These are phyloP conservation scores for Aspergillus pseudonomiae DNA, from an alignment of 2,329 filamentous ascomycete species.

Conservation along the genomic window DNA sequence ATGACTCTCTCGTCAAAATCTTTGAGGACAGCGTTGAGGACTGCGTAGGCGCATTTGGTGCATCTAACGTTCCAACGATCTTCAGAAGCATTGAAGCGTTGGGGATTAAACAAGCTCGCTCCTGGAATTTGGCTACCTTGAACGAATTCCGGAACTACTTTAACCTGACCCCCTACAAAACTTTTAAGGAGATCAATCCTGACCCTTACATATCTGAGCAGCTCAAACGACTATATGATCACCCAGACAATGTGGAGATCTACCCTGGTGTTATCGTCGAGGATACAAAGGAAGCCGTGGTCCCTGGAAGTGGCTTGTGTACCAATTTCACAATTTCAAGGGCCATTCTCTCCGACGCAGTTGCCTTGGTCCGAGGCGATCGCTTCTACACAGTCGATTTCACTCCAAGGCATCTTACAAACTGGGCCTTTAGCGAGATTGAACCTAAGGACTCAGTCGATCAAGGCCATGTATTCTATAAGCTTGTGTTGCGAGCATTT, in stretches of 20 bases:
- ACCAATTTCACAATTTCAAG: constrained; percentile 50
- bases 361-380: constrained; percentile 51
- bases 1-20: constrained; percentile 60
- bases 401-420: constrained; percentile 48
- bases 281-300: constrained; percentile 56
- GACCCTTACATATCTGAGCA: constrained; percentile 52
- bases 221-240: constrained; percentile 52
- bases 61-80: constrained; percentile 60
- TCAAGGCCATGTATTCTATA: constrained; percentile 55
- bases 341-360: constrained; percentile 51
- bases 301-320: constrained; percentile 53
- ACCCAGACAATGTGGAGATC: constrained; percentile 58
- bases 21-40: constrained; percentile 64
- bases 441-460: constrained; percentile 48
- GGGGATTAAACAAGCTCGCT: constrained; percentile 63
- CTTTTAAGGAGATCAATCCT: constrained; percentile 56
- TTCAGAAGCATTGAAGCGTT: constrained; percentile 65
- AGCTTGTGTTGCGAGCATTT: constrained; percentile 54
- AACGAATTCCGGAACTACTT: constrained; percentile 60
- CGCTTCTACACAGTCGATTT: constrained; percentile 52
- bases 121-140: constrained; percentile 63
- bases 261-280: constrained; percentile 63
- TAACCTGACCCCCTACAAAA: constrained; percentile 53
- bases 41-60: constrained; percentile 62
- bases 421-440: constrained; percentile 50